phyloP scores from a whole-genome alignment of 345 rosid species.

The Jatropha curcas region DNA sequence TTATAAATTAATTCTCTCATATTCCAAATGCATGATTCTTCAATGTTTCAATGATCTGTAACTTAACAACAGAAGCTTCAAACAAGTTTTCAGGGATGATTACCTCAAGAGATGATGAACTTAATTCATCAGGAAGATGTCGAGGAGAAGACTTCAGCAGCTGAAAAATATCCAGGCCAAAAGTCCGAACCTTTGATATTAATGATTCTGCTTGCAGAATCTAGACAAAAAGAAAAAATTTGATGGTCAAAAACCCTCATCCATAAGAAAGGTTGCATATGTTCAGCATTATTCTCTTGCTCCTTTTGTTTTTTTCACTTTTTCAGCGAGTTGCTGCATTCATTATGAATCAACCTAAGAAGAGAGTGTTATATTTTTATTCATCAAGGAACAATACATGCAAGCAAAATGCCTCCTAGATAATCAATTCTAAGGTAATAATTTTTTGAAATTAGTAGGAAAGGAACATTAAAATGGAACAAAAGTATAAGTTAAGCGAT shows the following conservation, averaged over 20 bases:
- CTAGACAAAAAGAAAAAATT: slow-evolving; percentile 37
- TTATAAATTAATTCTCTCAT: slow-evolving; percentile 9
- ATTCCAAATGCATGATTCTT: background rate
- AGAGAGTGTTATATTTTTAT: background rate
- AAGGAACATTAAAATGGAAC: background rate
- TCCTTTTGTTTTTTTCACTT: background rate
- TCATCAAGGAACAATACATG: background rate
- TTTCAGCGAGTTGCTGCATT: background rate
- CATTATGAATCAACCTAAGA: background rate
- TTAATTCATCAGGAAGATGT: slow-evolving; percentile 60
- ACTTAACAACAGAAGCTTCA: slow-evolving; percentile 8
- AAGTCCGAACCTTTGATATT: slow-evolving; percentile 59
- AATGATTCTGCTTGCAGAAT: slow-evolving; percentile 74
- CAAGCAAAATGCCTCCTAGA: background rate
- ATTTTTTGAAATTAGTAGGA: background rate
- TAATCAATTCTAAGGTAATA: background rate
- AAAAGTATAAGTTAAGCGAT: background rate
- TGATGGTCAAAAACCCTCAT: background rate
- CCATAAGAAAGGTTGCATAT: background rate
- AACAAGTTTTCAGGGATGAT: slow-evolving; percentile 13
- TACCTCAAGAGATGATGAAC: slow-evolving; percentile 81
- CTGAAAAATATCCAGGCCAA: slow-evolving; percentile 54
- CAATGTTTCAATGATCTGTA: slow-evolving; percentile 11
- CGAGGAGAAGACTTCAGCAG: slow-evolving; percentile 54
- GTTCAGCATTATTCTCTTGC: background rate